A percentile compares a stretch with the other conserved stretches of the same genome.
These are phyloP conservation scores for Niebla homalea DNA, from an alignment of 495 filamentous ascomycete species.

Conservation along the genomic window DNA sequence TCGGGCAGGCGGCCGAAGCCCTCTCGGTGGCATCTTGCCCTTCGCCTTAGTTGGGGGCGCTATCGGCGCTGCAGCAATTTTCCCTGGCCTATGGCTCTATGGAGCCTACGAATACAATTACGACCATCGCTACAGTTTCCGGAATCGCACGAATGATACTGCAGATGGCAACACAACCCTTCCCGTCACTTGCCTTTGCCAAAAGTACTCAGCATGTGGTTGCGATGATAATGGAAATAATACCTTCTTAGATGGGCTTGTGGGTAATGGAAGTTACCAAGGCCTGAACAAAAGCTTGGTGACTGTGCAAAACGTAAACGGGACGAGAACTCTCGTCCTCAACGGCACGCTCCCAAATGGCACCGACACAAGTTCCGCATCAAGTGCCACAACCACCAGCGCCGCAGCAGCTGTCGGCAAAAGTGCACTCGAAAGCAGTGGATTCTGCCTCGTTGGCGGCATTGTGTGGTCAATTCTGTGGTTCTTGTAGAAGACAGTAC, in stretches of 20 bases:
- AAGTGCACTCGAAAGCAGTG: slow-evolving; percentile 32
- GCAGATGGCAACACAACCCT: slow-evolving; percentile 48
- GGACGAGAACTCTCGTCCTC: slow-evolving; percentile 60
- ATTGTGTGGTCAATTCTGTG: slow-evolving; percentile 38
- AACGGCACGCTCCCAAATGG: slow-evolving; percentile 81
- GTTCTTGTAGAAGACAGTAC: slow-evolving; percentile 16
- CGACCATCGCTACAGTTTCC: slow-evolving; percentile 44
- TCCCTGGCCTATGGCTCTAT: slow-evolving; percentile 46
- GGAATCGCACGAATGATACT: slow-evolving; percentile 37
- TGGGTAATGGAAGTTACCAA: slow-evolving; percentile 49
- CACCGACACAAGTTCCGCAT: slow-evolving; percentile 48
- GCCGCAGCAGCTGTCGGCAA: slow-evolving; percentile 16
- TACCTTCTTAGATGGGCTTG: slow-evolving; percentile 43
- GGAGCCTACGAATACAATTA: slow-evolving; percentile 61
- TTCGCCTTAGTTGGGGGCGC: slow-evolving; percentile 43
- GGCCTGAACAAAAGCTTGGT: slow-evolving; percentile 51
- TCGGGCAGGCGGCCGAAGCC: slow-evolving; percentile 41
- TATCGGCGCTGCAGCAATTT: slow-evolving; percentile 32
- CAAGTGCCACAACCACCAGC: slow-evolving; percentile 16
- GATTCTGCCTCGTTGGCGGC: slow-evolving; percentile 50
- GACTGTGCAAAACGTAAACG: slow-evolving; percentile 54
- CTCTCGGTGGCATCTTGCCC: slow-evolving; percentile 40
- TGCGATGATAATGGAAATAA: slow-evolving; percentile 63
- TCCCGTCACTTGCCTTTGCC: slow-evolving; percentile 64
- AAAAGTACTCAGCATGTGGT: slow-evolving; percentile 55